Evolutionary conservation across 2,329 filamentous ascomycete species (phyloP).

Genomic region (Scedosporium minutisporum): DNA sequence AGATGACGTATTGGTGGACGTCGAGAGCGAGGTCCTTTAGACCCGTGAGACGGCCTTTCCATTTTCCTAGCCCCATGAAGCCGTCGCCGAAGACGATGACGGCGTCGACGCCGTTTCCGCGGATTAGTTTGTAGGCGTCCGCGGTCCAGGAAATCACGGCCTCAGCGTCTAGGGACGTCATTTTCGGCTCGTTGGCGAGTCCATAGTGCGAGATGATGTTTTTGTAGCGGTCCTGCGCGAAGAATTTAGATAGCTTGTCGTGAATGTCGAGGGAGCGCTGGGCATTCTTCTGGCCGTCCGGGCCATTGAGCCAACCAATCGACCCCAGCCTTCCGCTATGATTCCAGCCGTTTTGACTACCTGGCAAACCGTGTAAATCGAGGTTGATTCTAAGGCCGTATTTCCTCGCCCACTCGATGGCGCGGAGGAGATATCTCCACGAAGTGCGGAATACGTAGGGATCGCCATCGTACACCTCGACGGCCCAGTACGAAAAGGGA

Average conservation of each 20-base stretch:
- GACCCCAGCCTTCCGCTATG: slow-evolving; percentile 44
- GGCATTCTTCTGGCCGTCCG: slow-evolving; percentile 18
- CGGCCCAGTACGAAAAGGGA: slow-evolving; percentile 52
- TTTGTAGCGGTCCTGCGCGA: slow-evolving; percentile 22
- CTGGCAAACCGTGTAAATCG: slow-evolving; percentile 47
- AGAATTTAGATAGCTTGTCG: slow-evolving; percentile 29
- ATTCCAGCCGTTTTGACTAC: slow-evolving; percentile 52
- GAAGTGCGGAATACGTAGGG: slow-evolving; percentile 32
- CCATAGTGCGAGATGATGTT: slow-evolving; percentile 58
- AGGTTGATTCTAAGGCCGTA: slow-evolving; percentile 46
- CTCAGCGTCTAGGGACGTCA: slow-evolving; percentile 42
- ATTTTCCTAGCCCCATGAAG: slow-evolving; percentile 61
- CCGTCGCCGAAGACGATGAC: slow-evolving; percentile 61
- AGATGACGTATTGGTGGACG: slow-evolving; percentile 72
- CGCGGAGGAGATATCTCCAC: slow-evolving; percentile 39
- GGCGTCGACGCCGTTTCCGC: slow-evolving; percentile 50
- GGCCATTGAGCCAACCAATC: slow-evolving; percentile 15
- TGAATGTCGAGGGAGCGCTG: slow-evolving; percentile 44
- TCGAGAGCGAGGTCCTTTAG: slow-evolving; percentile 57
- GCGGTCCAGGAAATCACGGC: slow-evolving; percentile 50
- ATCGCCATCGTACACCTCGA: slow-evolving; percentile 34
- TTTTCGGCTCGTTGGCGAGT: slow-evolving; percentile 55
- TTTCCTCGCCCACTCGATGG: slow-evolving; percentile 45
- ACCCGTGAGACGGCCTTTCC: slow-evolving; percentile 56
- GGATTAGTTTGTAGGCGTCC: slow-evolving; percentile 43